Base-by-base conservation (phyloP, 345 rosid species). In the Aurinia saxatilis region DNA sequence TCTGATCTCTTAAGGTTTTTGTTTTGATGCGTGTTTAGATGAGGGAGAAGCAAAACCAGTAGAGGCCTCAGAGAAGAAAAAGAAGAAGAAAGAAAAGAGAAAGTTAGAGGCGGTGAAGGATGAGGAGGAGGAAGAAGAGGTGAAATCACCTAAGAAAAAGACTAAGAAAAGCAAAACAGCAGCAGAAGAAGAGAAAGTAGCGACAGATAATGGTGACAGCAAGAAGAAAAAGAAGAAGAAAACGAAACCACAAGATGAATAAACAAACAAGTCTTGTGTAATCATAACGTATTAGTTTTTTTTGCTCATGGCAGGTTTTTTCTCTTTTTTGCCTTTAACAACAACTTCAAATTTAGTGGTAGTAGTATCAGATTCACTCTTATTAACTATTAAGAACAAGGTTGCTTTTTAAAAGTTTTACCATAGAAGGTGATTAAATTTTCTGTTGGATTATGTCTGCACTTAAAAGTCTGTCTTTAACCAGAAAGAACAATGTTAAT, bases 221-320 rank as follows among this genome's bases (percentile, higher is more conserved):
- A 80, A 74, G 77, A 82, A 77, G 60, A 84, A 74, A 54, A 83
- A 78, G 73, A 70, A 78, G 74, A 70, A 63, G 65, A 64, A 71
- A 71, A 29, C 75, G 1, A 65, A 65, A 14, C 65, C 81, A 0
- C 70, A 76, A 60, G 82, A 77, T 18, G 75, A n/a, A 76, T 8
- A 74, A 68, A 63, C 79, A 77, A 59, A 42, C 48, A 6, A 38
- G 18, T 15, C 21, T 60, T 6, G 1, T 27, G 17, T 60, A 33
- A 10, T 68, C 12, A 10, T 68, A n/a, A n/a, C n/a, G 15, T 27
- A 36, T 3, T 35, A 23, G 29, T 16, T 34, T 42, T 49, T 68
- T 40, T 6, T n/a, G n/a, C 15, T 40, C 38, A 44, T 44, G 42
- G 33, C 23, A 41, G 15, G 21, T 3, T 3, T 11, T 58, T 36